Conservation (phyloP, 768 basidiomycete genomes). For the Termitomyces sp. region DNA sequence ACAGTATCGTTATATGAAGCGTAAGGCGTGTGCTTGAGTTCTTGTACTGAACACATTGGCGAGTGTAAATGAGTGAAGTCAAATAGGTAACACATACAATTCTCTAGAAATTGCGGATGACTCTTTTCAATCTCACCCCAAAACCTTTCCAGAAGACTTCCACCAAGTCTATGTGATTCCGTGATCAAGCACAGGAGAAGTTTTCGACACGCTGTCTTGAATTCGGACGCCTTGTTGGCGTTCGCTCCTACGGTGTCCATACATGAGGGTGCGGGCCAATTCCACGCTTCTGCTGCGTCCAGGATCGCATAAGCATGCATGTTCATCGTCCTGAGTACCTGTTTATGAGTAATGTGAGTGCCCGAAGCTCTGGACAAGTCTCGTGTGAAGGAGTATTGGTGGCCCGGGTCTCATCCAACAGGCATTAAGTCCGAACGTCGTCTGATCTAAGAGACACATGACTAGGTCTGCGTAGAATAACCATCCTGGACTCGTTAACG, state of each 20-base stretch:
- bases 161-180: constrained; percentile 15
- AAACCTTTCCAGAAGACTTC: constrained; percentile 13
- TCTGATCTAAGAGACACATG: neutral
- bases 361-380: neutral
- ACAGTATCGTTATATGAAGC: constrained; percentile 9
- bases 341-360: neutral
- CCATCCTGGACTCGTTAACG: neutral
- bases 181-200: constrained; percentile 14
- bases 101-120: constrained; percentile 16
- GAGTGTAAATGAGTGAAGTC: neutral
- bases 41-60: constrained; percentile 6
- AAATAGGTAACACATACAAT: constrained; percentile 8
- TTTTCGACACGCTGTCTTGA: constrained; percentile 10
- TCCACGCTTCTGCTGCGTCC: constrained; percentile 13
- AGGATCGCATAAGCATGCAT: constrained; percentile 15
- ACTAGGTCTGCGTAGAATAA: neutral
- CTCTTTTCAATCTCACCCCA: constrained; percentile 13
- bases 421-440: neutral
- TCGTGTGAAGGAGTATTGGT: neutral
- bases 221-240: neutral
- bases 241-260: constrained; percentile 5
- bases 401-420: neutral
- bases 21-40: constrained; percentile 11
- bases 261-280: constrained; percentile 13
- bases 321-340: constrained; percentile 2